Base-by-base conservation (phyloP, 1,284 basidiomycete genomes). In the Ganoderma lucidum region DNA sequence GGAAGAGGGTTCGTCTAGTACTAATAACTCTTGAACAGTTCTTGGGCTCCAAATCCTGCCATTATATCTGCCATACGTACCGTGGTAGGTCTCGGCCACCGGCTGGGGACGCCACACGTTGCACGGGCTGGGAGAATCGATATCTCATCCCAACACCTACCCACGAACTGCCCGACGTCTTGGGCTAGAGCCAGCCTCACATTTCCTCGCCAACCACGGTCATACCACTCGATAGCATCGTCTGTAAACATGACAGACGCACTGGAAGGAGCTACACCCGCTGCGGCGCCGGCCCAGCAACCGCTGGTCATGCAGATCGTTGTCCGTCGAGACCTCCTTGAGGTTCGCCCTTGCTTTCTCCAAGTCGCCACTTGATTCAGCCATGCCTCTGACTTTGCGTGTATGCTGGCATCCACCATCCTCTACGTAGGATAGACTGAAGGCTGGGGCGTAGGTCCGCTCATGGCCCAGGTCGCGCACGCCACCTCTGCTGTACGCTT, bases 401-500 rank as follows among this genome's bases (percentile, higher is more conserved):
- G 1, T 44, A 30, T 39, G 12, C 32, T 12, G 17, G 9, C 37
- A 6, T 23, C 0, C 12, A 23, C 41, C 28, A n/a, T 4, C 14
- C 15, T 60, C 42, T 17, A 35, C 41, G 1, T 37, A 61, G n/a
- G 15, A 44, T 63, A 86, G 84, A 77, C 78, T 48, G 81, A 82
- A 66, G 82, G 80, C 19, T 88, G 87, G 87, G 83, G 83, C 4
- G 78, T 83, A n/a, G 87, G 87, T 2, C 85, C 87, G 3, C 80
- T 88, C 67, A 87, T 88, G 84, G 84, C 85, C 0, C 87, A 88
- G 72, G 81, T 81, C 0, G 86, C 87, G 0, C 87, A 88, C 71
- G 87, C 87, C 1, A 82, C 86, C 9, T 81, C 83, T 4, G 86
- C 86, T 3, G 84, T 86, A 72, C 10, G 12, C 6, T 9, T 0